Conservation (phyloP, 805 yeast species). For the Cyberlindnera samutprakarnensis region DNA sequence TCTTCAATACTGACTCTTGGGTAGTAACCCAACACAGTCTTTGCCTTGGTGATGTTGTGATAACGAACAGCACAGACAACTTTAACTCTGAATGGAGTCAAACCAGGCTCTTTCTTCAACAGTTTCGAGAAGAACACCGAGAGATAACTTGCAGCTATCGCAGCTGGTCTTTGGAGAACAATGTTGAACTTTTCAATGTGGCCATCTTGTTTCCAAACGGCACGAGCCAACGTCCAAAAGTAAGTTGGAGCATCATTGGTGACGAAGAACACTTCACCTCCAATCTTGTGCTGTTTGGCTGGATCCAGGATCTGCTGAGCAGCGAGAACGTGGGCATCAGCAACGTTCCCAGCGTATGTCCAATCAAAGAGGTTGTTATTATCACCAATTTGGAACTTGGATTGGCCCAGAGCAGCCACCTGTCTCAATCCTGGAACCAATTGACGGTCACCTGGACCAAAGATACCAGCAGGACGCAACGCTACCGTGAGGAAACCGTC, state of each 20-base stretch:
- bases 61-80: constrained; percentile 91
- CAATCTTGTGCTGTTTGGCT: constrained; percentile 36
- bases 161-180: constrained; percentile 67
- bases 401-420: constrained; percentile 78
- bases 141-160: constrained; percentile 71
- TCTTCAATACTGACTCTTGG: constrained; percentile 75
- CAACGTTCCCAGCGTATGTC: constrained; percentile 98
- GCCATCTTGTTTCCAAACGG: constrained; percentile 97
- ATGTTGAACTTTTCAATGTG: constrained; percentile 63
- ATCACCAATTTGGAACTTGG: constrained; percentile 90
- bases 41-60: constrained; percentile 88
- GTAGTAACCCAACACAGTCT: constrained; percentile 61
- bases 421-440: constrained; percentile 85
- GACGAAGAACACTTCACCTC: constrained; percentile 84
- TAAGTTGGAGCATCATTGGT: constrained; percentile 94
- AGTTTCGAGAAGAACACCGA: constrained; percentile 69
- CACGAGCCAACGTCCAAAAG: constrained; percentile 94
- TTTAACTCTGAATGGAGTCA: constrained; percentile 91
- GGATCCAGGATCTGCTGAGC: constrained; percentile 63
- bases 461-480: constrained; percentile 93
- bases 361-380: constrained; percentile 92
- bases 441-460: constrained; percentile 98
- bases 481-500: constrained; percentile 69
- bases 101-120: constrained; percentile 80
- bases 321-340: constrained; percentile 92